phyloP scores from a whole-genome alignment of 2,329 filamentous ascomycete species.

The Clonostachys rosea region DNA sequence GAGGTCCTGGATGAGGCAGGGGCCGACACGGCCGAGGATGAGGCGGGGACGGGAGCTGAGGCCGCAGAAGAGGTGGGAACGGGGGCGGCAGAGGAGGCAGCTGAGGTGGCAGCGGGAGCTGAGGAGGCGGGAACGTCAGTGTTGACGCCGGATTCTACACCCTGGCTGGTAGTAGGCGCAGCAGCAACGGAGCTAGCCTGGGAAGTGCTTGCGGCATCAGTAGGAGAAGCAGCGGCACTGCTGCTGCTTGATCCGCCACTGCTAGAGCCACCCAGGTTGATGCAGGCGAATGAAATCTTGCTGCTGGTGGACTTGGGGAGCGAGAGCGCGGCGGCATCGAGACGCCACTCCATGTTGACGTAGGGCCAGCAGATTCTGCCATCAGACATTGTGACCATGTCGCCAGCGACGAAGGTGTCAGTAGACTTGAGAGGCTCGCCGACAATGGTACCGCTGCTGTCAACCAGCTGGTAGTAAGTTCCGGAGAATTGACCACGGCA shows the following conservation, averaged over 20 bases:
- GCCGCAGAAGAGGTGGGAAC: no score
- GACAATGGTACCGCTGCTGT: slow-evolving; percentile 42
- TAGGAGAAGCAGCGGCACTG: no score
- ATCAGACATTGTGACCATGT: slow-evolving; percentile 56
- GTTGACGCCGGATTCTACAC: no score
- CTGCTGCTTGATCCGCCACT: neutral
- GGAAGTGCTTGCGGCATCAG: no score
- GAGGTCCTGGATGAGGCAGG: no score
- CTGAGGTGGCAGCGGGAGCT: no score
- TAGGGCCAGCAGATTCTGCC: slow-evolving; percentile 59
- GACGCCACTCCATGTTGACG: slow-evolving; percentile 47
- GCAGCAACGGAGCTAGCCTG: no score
- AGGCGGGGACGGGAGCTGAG: no score
- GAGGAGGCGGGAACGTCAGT: no score
- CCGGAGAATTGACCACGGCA: slow-evolving; percentile 55
- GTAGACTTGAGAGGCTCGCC: slow-evolving; percentile 42
- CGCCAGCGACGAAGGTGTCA: slow-evolving; percentile 55
- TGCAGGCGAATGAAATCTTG: neutral
- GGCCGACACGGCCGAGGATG: no score
- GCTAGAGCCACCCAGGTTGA: neutral
- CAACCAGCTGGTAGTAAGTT: slow-evolving; percentile 54
- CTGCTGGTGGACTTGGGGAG: neutral
- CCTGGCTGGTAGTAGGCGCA: no score
- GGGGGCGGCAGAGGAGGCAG: no score
- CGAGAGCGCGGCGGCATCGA: neutral